Evolutionary conservation across 2,329 filamentous ascomycete species (phyloP).

Genomic region (Fusarium nelsonii): DNA sequence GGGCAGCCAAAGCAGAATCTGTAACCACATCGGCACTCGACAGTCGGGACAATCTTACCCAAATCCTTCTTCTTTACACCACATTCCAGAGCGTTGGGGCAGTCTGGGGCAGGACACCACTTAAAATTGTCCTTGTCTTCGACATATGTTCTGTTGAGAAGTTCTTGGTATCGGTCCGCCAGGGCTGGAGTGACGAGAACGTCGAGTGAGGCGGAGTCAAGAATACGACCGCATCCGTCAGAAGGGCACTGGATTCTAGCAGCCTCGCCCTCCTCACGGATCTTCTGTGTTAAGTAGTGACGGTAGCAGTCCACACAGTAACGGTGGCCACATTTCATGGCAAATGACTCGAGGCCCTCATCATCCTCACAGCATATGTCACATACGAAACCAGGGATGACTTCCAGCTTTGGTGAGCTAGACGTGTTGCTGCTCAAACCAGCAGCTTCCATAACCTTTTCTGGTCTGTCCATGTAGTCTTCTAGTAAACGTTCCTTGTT

Average conservation of each 20-base stretch:
- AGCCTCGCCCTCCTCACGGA: conserved; percentile 93
- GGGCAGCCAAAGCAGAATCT: conserved; percentile 97
- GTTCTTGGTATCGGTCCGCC: conserved; percentile 77
- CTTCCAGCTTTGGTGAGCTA: conserved; percentile 74
- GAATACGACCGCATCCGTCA: conserved; percentile 87
- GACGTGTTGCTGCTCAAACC: conserved; percentile 78
- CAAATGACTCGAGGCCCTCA: conserved; percentile 81
- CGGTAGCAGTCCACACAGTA: conserved; percentile 94
- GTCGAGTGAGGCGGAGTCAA: conserved; percentile 89
- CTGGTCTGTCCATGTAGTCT: conserved; percentile 91
- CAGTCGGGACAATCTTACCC: conserved; percentile 86
- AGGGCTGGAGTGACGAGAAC: conserved; percentile 74
- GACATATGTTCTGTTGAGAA: conserved; percentile 94
- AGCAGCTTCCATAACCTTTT: conserved; percentile 84
- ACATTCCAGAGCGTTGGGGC: conserved; percentile 92
- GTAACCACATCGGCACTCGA: conserved; percentile 85
- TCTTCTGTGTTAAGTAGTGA: conserved; percentile 93
- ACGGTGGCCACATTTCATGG: conserved; percentile 93
- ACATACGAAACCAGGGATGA: conserved; percentile 83
- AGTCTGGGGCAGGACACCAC: conserved; percentile 99
- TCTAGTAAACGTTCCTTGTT: conserved; percentile 97
- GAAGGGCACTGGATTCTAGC: conserved; percentile 94
- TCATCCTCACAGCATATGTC: conserved; percentile 97
- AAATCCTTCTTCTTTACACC: conserved; percentile 88
- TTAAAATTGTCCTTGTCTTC: conserved; percentile 96